phyloP scores from a whole-genome alignment of 2,329 filamentous ascomycete species.

The Microdochium paspali region DNA sequence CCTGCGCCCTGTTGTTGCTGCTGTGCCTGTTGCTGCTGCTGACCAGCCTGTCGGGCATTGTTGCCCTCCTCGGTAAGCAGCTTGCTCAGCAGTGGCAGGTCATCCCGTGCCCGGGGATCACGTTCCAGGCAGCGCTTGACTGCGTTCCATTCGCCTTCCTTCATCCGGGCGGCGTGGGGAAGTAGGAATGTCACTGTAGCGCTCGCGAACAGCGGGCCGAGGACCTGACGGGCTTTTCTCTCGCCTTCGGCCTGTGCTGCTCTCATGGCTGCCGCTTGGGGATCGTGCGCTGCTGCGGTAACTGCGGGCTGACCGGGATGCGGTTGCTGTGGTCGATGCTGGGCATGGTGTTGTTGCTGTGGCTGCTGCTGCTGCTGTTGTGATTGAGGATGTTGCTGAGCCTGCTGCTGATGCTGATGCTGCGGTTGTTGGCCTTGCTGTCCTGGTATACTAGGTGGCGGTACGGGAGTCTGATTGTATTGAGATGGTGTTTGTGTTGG shows the following conservation, averaged over 20 bases:
- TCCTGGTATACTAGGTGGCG: constrained; percentile 20
- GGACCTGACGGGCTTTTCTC: constrained; percentile 49
- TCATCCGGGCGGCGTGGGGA: constrained; percentile 58
- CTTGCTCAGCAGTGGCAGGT: constrained; percentile 46
- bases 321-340: constrained; percentile 1
- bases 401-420: background rate
- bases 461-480: constrained; percentile 21
- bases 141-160: constrained; percentile 64
- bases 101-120: constrained; percentile 55
- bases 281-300: constrained; percentile 11
- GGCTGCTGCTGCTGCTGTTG: constrained; percentile 6
- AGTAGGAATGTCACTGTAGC: constrained; percentile 62
- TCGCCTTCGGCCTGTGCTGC: constrained; percentile 41
- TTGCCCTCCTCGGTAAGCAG: constrained; percentile 42
- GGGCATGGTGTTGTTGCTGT: constrained; percentile 19
- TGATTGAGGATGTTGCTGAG: no score
- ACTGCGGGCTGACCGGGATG: constrained; percentile 7
- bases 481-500: constrained; percentile 10
- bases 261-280: constrained; percentile 26
- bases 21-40: background rate
- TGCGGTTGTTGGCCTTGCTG: constrained; percentile 6
- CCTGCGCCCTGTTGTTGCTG: background rate
- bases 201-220: constrained; percentile 52
- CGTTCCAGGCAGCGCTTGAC: constrained; percentile 59
- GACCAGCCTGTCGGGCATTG: constrained; percentile 15